Percentiles rank a stretch among this genome's conserved stretches.
phyloP scores from a whole-genome alignment of 2,329 filamentous ascomycete genomes.

The Calonectria multiphialidica region DNA sequence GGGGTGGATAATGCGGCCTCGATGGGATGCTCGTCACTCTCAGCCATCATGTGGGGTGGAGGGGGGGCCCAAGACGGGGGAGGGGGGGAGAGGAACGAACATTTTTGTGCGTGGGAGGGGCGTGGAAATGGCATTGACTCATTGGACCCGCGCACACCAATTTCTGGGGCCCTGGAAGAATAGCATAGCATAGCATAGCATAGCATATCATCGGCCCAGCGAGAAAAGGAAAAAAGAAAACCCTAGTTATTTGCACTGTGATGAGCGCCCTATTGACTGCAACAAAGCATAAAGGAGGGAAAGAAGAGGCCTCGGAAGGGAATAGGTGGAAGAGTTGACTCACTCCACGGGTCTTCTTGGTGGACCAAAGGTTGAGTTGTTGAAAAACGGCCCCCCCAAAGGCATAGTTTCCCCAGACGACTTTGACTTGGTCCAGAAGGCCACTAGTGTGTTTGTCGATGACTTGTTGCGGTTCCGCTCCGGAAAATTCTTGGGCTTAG shows the following conservation, averaged over 20 bases:
- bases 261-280: neutral
- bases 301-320: too few species aligned
- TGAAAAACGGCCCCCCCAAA: neutral
- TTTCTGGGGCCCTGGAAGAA: neutral
- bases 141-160: constrained; percentile 10
- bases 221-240: neutral
- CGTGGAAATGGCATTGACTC: constrained; percentile 10
- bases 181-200: neutral
- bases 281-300: neutral
- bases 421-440: neutral
- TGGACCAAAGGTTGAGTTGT: constrained; percentile 1
- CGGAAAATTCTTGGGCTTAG: constrained; percentile 15
- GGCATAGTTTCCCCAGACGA: constrained; percentile 14
- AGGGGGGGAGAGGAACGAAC: neutral
- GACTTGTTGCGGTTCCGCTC: constrained; percentile 36
- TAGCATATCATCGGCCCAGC: neutral
- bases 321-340: too few species aligned
- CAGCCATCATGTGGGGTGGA: constrained; percentile 26
- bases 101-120: constrained; percentile 21
- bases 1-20: constrained; percentile 18
- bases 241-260: neutral
- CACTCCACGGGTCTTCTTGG: neutral
- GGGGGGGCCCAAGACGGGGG: neutral
- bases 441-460: constrained; percentile 8
- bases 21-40: constrained; percentile 21